phyloP scores from a whole-genome alignment of 306 rosid genomes.

The Malus sylvestris region DNA sequence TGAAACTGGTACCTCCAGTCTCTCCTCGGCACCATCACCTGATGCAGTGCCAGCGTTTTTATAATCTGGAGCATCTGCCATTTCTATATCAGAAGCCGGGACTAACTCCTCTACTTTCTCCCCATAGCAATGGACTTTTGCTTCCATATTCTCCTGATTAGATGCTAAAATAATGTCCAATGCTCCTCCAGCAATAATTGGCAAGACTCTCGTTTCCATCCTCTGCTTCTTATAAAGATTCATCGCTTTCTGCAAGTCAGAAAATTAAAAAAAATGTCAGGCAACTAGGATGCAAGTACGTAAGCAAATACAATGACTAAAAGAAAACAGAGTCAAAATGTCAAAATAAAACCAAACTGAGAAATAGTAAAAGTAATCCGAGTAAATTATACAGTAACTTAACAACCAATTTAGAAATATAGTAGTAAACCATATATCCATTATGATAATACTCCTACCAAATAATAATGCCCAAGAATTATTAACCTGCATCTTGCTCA shows the following conservation, averaged over 20 bases:
- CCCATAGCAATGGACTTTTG: constrained; percentile 20
- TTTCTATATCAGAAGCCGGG: constrained; percentile 26
- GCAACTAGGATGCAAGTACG: not conserved
- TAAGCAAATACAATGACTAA: not conserved
- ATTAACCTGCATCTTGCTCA: not conserved
- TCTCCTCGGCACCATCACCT: constrained; percentile 21
- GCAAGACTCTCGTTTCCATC: constrained; percentile 33
- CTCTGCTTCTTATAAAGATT: constrained; percentile 74
- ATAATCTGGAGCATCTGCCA: constrained; percentile 27
- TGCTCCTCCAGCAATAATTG: constrained; percentile 26
- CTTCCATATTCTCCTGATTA: constrained; percentile 35
- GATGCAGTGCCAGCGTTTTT: constrained; percentile 18
- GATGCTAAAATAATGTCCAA: constrained; percentile 35
- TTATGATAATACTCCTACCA: too few relatives aligned
- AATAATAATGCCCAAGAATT: not conserved
- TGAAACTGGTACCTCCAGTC: constrained; percentile 34
- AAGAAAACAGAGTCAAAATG: not conserved
- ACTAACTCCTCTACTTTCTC: constrained; percentile 39
- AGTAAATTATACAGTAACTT: too few relatives aligned
- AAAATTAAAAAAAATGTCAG: constrained; percentile 9
- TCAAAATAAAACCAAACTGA: not conserved
- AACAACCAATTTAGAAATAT: too few relatives aligned
- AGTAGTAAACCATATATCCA: too few relatives aligned
- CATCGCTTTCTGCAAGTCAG: constrained; percentile 64
- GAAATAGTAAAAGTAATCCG: not conserved